Evolutionary conservation across 1,139 yeast species (phyloP), one percentile per base, ranked within the genome.

Genomic region (Candida sp.): DNA sequence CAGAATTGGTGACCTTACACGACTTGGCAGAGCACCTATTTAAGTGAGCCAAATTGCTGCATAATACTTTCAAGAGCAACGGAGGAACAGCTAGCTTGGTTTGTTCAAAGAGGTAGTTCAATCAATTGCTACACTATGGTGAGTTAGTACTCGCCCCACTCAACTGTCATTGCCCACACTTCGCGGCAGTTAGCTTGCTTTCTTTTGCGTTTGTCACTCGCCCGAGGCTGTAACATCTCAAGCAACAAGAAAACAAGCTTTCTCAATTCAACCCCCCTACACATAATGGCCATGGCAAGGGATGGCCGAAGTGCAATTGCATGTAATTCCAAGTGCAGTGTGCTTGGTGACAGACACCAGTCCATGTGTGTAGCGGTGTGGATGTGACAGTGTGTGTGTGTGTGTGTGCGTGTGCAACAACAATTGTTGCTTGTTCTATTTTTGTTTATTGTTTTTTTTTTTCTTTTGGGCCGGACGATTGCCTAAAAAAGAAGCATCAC

Each of bases 181-280:
- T 17, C 17, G 38, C 12, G 38, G 5, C 25, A n/a, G 22, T 34
- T n/a, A 2, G 17, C 22, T n/a, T 34, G 3, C 23, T 34, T 34
- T 34, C 17, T 34, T 34, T n/a, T 28, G 11, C n/a, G 4, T 7
- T 5, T 25, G 23, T 23, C 9, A 23, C 17, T 37, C 41, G 23
- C 30, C 25, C 41, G 41, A 37, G 41, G 41, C 41, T 37, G 41
- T 37, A 37, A 23, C 12, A 25, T 37, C 30, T 27, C 41, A 37
- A 37, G 41, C 12, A 22, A 17, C 17, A 23, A 37, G 41, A 37
- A 37, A 37, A 23, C 27, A 12, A 37, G 17, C 17, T 17, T 17
- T 17, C 17, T 17, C 17, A 17, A 17, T 17, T 32, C 12, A 32
- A 32, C n/a, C 17, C 17, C 17, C 17, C 17, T 17, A 17, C 17